Conservation (phyloP, 495 filamentous ascomycete genomes). For the Penicillium bovifimosum region DNA sequence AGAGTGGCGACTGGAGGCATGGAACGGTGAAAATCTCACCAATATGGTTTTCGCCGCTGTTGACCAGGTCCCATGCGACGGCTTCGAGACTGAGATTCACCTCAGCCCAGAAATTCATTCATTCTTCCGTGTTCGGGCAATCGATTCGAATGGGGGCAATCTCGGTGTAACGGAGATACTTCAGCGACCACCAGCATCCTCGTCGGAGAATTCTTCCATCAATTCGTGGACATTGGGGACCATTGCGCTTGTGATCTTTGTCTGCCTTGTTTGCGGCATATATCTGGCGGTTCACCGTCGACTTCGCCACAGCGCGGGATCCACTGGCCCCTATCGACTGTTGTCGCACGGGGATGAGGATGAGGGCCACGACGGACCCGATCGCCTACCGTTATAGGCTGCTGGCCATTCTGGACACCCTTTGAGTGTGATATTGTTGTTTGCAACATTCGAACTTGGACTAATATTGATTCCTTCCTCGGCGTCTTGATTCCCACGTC, state of each 20-base stretch:
- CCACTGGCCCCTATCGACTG: conserved; percentile 10
- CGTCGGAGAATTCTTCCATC: background rate
- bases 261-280: conserved; percentile 11
- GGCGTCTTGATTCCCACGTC: too few relatives aligned
- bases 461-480: background rate
- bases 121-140: conserved; percentile 17
- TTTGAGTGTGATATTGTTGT: conserved; percentile 1
- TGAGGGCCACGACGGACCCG: conserved; percentile 5
- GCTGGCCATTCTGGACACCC: conserved; percentile 16
- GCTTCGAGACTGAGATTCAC: conserved; percentile 21
- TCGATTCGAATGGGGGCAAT: conserved; percentile 11
- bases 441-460: background rate
- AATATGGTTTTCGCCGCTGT: conserved; percentile 15
- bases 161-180: conserved; percentile 14
- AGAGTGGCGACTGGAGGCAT: conserved; percentile 31
- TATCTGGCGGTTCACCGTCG: conserved; percentile 11
- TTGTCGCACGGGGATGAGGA: conserved; percentile 15
- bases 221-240: conserved; percentile 2
- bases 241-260: conserved; percentile 10
- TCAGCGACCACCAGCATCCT: background rate
- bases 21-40: conserved; percentile 17
- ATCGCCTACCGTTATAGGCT: conserved; percentile 13
- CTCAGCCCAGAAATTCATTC: conserved; percentile 3
- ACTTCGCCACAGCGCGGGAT: background rate
- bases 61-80: conserved; percentile 11